A percentile compares a stretch with the other conserved stretches of the same genome.
These are phyloP conservation scores for Thymus mandschuricus DNA, from an alignment of 257 asterid genomes.

Conservation along the genomic window DNA sequence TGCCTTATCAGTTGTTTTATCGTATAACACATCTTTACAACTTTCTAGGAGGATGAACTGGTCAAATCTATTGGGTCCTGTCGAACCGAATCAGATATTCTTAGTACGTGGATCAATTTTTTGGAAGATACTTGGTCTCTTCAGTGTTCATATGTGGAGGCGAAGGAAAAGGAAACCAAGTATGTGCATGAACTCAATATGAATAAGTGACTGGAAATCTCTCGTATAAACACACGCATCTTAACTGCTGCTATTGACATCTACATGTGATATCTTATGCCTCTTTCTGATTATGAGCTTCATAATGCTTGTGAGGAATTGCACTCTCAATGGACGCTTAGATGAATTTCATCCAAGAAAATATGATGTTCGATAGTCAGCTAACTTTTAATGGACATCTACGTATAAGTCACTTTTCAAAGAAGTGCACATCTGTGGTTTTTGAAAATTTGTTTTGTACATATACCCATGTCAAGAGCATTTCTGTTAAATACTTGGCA, in stretches of 20 bases:
- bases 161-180: constrained; percentile 68
- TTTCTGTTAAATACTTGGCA: neutral
- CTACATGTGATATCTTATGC: constrained; percentile 18
- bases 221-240: constrained; percentile 16
- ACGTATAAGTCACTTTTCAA: neutral
- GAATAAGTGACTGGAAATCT: constrained; percentile 13
- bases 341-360: neutral
- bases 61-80: constrained; percentile 68
- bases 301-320: neutral
- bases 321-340: neutral
- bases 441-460: neutral
- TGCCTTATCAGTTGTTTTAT: constrained; percentile 25
- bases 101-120: constrained; percentile 84
- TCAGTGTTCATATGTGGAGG: constrained; percentile 73
- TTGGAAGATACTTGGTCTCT: constrained; percentile 96
- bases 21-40: constrained; percentile 29
- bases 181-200: constrained; percentile 41
- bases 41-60: constrained; percentile 80
- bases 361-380: neutral
- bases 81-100: constrained; percentile 69
- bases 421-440: constrained; percentile 1
- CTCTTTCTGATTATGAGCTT: constrained; percentile 13
- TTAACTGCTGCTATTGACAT: constrained; percentile 17
- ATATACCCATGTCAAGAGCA: neutral
- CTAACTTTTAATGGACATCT: neutral